Evolutionary conservation across 371 early-diverging fungal genomes (phyloP), one percentile per base, ranked within the genome.

Genomic region (Smittium mucronatum): DNA sequence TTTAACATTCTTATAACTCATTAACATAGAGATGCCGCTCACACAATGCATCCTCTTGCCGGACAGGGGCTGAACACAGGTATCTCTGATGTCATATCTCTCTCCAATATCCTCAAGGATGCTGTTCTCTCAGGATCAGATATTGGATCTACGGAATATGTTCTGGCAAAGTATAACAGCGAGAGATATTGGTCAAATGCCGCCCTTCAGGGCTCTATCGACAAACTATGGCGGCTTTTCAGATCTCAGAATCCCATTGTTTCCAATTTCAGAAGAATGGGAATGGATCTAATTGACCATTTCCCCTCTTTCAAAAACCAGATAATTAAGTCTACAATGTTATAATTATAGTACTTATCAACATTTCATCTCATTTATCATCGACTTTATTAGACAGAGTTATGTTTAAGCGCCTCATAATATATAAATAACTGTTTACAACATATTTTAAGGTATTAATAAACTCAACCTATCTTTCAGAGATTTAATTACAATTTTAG

Each of bases 31-130:
- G 98, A 97, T 77, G 96, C 98, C 11, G 97, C 97, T n/a, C 98
- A 97, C 74, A 84, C 92, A 0, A 87, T 93, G 36, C 97, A 97
- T 73, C 98, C 98, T 26, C 81, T 97, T 70, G 98, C 97, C 2
- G 98, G 98, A 0, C 97, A 95, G 79, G 98, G 98, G 15, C 77
- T 97, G 57, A 97, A 97, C 76, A 85, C 94, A 73, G 97, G 97
- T 0, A 72, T 97, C 1, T 82, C 86, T 2, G 98, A 97, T 76
- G 92, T 90, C 0, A 83, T 87, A 69, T 78, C 85, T 58, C 81
- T 97, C 34, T 78, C 85, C 0, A 72, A 80, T 31, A 77, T 85
- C 5, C 70, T 96, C 31, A 83, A 82, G 58, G 78, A 79, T 28
- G 93, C 90, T 1, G 76, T 85, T 15, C 69, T 68, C 0, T 82